These are phyloP conservation scores for Lavandula angustifolia DNA, from an alignment of 257 asterid genomes.

Conservation along the genomic window DNA sequence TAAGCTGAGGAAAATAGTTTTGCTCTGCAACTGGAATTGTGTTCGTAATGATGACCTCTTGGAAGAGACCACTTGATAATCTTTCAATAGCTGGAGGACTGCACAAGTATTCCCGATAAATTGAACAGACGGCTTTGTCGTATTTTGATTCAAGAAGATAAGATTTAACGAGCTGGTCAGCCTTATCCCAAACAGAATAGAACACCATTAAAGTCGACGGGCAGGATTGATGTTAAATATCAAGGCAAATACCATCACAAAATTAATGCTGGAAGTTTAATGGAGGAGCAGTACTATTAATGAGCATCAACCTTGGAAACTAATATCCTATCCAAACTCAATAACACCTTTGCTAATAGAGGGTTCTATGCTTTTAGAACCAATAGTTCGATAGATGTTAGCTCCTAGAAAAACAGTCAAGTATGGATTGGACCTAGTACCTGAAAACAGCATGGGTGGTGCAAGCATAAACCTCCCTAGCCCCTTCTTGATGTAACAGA, in stretches of 20 bases:
- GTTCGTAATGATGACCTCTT: conserved; percentile 91
- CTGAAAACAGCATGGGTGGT: conserved; percentile 95
- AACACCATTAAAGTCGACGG: too few relatives aligned
- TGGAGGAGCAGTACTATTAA: too few relatives aligned
- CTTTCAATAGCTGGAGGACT: conserved; percentile 97
- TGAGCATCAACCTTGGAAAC: neutral
- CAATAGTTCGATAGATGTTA: conserved; percentile 14
- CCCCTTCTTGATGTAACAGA: conserved; percentile 90
- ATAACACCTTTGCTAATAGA: neutral
- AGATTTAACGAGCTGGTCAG: too few relatives aligned
- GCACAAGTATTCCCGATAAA: conserved; percentile 28
- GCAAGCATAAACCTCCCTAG: conserved; percentile 97
- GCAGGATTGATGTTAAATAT: too few relatives aligned
- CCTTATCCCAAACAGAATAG: too few relatives aligned
- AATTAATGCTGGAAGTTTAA: too few relatives aligned
- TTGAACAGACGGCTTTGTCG: too few relatives aligned
- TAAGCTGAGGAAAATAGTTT: conserved; percentile 90
- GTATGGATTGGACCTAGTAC: conserved; percentile 39
- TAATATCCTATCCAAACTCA: neutral
- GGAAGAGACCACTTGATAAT: conserved; percentile 87
- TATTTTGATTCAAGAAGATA: too few relatives aligned
- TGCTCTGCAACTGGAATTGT: conserved; percentile 86
- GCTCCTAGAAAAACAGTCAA: conserved; percentile 15
- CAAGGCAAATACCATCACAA: too few relatives aligned
- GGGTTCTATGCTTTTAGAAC: neutral